A percentile compares a stretch with the other conserved stretches of the same genome.
phyloP scores from a whole-genome alignment of 305 asterid genomes.

The Fraxinus dipetala region DNA sequence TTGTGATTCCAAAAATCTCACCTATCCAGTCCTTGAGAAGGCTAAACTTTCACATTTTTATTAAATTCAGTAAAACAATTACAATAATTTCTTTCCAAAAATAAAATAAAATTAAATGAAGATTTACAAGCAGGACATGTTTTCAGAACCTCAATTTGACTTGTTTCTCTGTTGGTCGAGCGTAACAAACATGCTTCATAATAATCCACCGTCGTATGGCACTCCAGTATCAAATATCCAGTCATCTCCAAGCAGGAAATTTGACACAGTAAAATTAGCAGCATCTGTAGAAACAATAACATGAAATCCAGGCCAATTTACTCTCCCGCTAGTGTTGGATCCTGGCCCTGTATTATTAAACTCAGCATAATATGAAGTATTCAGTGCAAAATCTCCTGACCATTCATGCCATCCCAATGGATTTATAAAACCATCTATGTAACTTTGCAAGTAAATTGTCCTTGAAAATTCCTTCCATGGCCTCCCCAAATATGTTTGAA shows the following conservation, averaged over 20 bases:
- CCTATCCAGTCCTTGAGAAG: not conserved
- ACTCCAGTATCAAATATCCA: slow-evolving; percentile 64
- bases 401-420: slow-evolving; percentile 70
- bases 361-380: slow-evolving; percentile 67
- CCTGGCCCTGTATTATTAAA: slow-evolving; percentile 63
- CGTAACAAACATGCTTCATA: slow-evolving; percentile 5
- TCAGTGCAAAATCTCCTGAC: slow-evolving; percentile 57
- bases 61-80: not conserved
- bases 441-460: slow-evolving; percentile 53
- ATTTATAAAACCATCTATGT: slow-evolving; percentile 36
- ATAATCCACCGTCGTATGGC: slow-evolving; percentile 42
- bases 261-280: slow-evolving; percentile 45
- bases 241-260: slow-evolving; percentile 44
- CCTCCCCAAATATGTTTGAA: slow-evolving; percentile 52
- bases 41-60: not conserved
- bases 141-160: not conserved
- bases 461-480: slow-evolving; percentile 74
- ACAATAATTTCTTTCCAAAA: not conserved
- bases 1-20: not conserved
- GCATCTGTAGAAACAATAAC: slow-evolving; percentile 44
- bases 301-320: slow-evolving; percentile 66
- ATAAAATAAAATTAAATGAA: not conserved
- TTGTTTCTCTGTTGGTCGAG: not conserved
- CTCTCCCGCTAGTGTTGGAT: slow-evolving; percentile 45
- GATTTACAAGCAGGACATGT: not conserved